These are phyloP conservation scores for Avena eriantha DNA, from an alignment of 176 grass and related monocot genomes.

Conservation along the genomic window DNA sequence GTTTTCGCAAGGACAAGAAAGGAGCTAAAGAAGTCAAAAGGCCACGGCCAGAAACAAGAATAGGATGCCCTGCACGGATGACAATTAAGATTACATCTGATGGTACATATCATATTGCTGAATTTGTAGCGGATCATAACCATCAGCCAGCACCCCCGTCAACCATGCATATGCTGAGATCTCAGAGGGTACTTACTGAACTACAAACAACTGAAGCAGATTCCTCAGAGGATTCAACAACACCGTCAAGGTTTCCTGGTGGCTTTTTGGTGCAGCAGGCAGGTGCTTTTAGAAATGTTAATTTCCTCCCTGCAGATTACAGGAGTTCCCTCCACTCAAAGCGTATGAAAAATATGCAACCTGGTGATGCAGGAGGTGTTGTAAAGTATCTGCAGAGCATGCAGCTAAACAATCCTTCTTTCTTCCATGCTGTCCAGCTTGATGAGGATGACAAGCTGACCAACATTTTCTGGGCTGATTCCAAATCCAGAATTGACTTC, in stretches of 20 bases:
- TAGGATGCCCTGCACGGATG: constrained; percentile 82
- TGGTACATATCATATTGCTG: constrained; percentile 70
- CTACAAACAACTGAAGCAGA: constrained; percentile 71
- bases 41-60: constrained; percentile 81
- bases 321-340: constrained; percentile 69
- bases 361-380: constrained; percentile 73
- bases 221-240: constrained; percentile 78
- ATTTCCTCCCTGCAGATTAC: constrained; percentile 70
- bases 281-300: constrained; percentile 47
- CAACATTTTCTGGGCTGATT: constrained; percentile 91
- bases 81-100: constrained; percentile 80
- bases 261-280: constrained; percentile 43
- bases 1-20: constrained; percentile 94
- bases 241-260: constrained; percentile 55
- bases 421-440: constrained; percentile 85
- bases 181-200: constrained; percentile 83
- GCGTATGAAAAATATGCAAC: constrained; percentile 87
- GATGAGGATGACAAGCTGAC: constrained; percentile 92
- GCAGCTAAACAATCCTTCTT: constrained; percentile 70
- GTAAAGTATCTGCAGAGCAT: constrained; percentile 88
- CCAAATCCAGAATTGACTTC: constrained; percentile 77
- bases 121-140: constrained; percentile 85
- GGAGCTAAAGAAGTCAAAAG: constrained; percentile 86
- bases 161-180: constrained; percentile 91
- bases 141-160: constrained; percentile 91